Evolutionary conservation across 179 eudicot species (phyloP).

Genomic region (Nepenthes alata): DNA sequence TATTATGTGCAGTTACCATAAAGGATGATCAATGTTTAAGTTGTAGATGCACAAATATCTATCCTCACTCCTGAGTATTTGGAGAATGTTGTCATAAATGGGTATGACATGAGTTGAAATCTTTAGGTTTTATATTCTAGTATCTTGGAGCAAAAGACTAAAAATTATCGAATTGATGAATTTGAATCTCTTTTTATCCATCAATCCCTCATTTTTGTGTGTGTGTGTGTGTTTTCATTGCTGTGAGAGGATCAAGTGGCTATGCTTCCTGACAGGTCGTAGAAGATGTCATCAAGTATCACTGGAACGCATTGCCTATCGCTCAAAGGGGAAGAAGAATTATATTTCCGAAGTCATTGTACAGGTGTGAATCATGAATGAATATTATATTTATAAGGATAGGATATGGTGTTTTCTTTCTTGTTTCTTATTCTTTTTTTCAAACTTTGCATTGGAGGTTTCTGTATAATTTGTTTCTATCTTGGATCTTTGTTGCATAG

Average conservation of each 20-base stretch:
- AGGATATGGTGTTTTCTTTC: neutral
- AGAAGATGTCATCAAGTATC: too few relatives aligned
- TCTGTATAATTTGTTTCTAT: neutral
- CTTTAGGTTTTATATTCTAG: neutral
- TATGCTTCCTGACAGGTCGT: slow-evolving; percentile 27
- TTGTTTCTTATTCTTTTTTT: slow-evolving; percentile 1
- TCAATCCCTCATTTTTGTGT: too few relatives aligned
- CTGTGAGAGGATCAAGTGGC: neutral
- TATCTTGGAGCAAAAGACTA: too few relatives aligned
- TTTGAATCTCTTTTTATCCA: too few relatives aligned
- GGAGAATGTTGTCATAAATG: neutral
- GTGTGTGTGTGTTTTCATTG: neutral
- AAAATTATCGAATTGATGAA: too few relatives aligned
- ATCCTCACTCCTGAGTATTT: too few relatives aligned
- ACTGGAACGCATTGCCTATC: slow-evolving; percentile 91
- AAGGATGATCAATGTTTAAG: too few relatives aligned
- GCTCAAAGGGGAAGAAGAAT: slow-evolving; percentile 96
- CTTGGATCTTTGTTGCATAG: slow-evolving; percentile 16
- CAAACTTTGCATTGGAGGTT: neutral
- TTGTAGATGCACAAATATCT: too few relatives aligned
- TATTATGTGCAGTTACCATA: too few relatives aligned
- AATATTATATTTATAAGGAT: neutral
- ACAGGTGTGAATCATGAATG: slow-evolving; percentile 29
- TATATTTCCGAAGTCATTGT: slow-evolving; percentile 92
- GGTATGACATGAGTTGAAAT: neutral